Base-by-base conservation (phyloP, 352 stramenopile species). In the Pythium aristosporum region DNA sequence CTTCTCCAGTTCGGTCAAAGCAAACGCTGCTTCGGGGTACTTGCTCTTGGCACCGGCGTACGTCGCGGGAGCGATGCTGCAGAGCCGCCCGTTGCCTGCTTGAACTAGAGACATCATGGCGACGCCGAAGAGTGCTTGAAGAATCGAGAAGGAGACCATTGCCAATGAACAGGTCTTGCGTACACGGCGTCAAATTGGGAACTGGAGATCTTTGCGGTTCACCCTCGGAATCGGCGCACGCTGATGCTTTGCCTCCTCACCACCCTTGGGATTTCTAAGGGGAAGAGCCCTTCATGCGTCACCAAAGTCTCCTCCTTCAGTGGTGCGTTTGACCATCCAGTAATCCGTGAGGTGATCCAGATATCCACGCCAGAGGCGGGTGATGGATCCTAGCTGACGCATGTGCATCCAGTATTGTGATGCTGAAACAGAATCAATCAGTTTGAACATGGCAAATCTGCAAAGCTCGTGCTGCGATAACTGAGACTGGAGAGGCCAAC, bases 1-100 rank as follows among this genome's bases (percentile, higher is more conserved):
- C 51, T 80, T 80, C 57, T 89, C 79, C 15, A 91, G 53, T n/a
- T 76, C 74, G 9, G 75, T 52, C 20, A 92, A 63, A n/a, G 83
- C 83, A 49, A 76, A 85, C 11, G 67, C 69, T 2, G 71, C 74
- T 3, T 76, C 72, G 11, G 80, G 76, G 62, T 87, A 79, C 16
- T 61, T 36, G 6, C 23, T 50, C 49, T 86, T 88, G 61, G 82
- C 82, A 15, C 65, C 57, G 20, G 67, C 21, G 57, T 89, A 88
- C 8, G 68, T 77, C n/a, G 28, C 36, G 11, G 53, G 53, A 16
- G 53, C 20, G 5, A 87, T 61, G 0, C 79, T 82, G 63, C 77
- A 88, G 48, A 90, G 74, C 25, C 54, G 71, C 30, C 86, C 74
- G 42, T 63, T 79, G 21, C 30, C 30, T 7, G 20, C 47, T 6